phyloP scores from a whole-genome alignment of 345 rosid genomes.

The Boechera divaricarpa region DNA sequence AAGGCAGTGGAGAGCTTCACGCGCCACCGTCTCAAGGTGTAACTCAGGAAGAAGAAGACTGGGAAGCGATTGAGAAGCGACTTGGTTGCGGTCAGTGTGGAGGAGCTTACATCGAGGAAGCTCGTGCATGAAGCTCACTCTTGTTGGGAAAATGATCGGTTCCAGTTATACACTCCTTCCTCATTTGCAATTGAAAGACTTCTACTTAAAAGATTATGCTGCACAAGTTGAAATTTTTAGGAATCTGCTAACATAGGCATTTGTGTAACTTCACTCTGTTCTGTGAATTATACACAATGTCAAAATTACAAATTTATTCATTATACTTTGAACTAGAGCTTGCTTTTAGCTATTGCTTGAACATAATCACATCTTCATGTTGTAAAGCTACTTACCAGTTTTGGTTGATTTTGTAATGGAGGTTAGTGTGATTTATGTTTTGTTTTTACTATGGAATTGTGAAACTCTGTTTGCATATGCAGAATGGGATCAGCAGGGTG shows the following conservation, averaged over 20 bases:
- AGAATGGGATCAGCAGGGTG: slow-evolving; percentile 98
- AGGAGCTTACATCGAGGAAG: slow-evolving; percentile 93
- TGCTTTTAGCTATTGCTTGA: neutral
- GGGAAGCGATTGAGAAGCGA: slow-evolving; percentile 75
- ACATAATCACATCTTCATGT: neutral
- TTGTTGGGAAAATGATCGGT: slow-evolving; percentile 85
- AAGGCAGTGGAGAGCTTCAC: slow-evolving; percentile 93
- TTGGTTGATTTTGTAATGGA: slow-evolving; percentile 1
- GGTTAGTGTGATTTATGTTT: neutral
- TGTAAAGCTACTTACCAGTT: neutral
- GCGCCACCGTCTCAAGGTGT: slow-evolving; percentile 67
- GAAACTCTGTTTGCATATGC: slow-evolving; percentile 31
- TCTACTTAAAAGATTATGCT: neutral
- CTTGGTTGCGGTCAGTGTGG: slow-evolving; percentile 91
- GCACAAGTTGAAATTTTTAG: no score
- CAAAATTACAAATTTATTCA: slow-evolving; percentile 3
- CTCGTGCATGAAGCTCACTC: slow-evolving; percentile 84
- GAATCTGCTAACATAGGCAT: neutral
- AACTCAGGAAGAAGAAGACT: slow-evolving; percentile 77
- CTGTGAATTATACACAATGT: neutral
- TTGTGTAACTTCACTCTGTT: neutral
- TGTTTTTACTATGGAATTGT: neutral
- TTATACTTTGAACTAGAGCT: neutral
- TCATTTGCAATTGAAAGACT: neutral
- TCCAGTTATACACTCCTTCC: slow-evolving; percentile 29